Evolutionary conservation across 768 basidiomycete genomes (phyloP).

Genomic region (Psilocybe cubensis): DNA sequence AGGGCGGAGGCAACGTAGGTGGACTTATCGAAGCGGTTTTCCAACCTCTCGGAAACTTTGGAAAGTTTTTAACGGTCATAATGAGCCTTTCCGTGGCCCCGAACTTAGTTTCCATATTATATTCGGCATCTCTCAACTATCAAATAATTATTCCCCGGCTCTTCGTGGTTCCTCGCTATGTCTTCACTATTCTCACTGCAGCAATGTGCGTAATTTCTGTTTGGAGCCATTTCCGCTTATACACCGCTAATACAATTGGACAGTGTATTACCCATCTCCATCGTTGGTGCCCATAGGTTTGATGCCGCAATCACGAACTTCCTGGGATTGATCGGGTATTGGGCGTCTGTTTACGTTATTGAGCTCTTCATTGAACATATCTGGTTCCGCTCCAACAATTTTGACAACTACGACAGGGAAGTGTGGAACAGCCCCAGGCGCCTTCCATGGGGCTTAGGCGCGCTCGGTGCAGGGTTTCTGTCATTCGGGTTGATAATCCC

Average conservation of each 20-base stretch:
- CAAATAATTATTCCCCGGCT: constrained; percentile 68
- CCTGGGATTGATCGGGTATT: constrained; percentile 74
- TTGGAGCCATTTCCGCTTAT: background rate
- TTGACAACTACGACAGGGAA: constrained; percentile 51
- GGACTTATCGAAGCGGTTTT: constrained; percentile 73
- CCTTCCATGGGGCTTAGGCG: constrained; percentile 74
- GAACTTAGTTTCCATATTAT: constrained; percentile 82
- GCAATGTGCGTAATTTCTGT: constrained; percentile 55
- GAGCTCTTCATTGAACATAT: constrained; percentile 72
- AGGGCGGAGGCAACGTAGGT: constrained; percentile 62
- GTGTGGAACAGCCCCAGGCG: constrained; percentile 59
- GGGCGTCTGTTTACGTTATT: constrained; percentile 57
- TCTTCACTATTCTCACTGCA: constrained; percentile 71
- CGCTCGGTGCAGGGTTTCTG: constrained; percentile 53
- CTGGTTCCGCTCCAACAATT: constrained; percentile 58
- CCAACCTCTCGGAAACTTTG: constrained; percentile 69
- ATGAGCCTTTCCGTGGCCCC: constrained; percentile 79
- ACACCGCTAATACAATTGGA: background rate
- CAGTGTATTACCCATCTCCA: constrained; percentile 66
- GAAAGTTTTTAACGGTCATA: constrained; percentile 78
- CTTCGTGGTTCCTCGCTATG: constrained; percentile 68
- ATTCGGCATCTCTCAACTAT: constrained; percentile 73
- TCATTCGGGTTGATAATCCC: constrained; percentile 67
- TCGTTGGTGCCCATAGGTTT: constrained; percentile 74
- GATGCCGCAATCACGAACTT: constrained; percentile 72